These are phyloP conservation scores for Inosperma sp. DNA, from an alignment of 768 basidiomycete genomes.

Conservation along the genomic window DNA sequence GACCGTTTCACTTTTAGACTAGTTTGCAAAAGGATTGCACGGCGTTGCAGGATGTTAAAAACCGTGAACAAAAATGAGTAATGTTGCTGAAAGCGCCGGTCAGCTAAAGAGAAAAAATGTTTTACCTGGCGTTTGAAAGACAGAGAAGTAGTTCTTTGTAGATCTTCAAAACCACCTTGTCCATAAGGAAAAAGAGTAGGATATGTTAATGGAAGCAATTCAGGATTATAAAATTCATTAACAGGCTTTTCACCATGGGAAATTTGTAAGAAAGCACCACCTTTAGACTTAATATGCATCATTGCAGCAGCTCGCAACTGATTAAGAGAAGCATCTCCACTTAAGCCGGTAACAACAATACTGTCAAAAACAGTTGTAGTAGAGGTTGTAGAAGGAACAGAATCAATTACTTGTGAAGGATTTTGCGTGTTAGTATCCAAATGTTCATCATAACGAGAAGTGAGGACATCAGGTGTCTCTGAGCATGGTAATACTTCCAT, in stretches of 20 bases:
- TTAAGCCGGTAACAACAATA: slow-evolving; percentile 29
- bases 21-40: slow-evolving; percentile 29
- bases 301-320: slow-evolving; percentile 31
- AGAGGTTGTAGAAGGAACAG: no score
- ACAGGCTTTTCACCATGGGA: slow-evolving; percentile 24
- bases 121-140: slow-evolving; percentile 32
- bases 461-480: slow-evolving; percentile 7
- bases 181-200: slow-evolving; percentile 41
- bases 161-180: slow-evolving; percentile 37
- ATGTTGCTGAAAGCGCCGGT: slow-evolving; percentile 34
- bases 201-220: slow-evolving; percentile 34
- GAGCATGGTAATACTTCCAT: slow-evolving; percentile 17
- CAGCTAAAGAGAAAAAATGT: slow-evolving; percentile 29
- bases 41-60: slow-evolving; percentile 38
- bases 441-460: slow-evolving; percentile 11
- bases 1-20: slow-evolving; percentile 27
- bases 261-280: slow-evolving; percentile 24
- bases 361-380: slow-evolving; percentile 16
- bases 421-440: background rate
- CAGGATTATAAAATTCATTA: slow-evolving; percentile 33
- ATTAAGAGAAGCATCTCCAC: slow-evolving; percentile 18
- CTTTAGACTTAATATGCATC: slow-evolving; percentile 26
- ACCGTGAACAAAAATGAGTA: slow-evolving; percentile 36
- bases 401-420: background rate
- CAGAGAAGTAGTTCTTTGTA: slow-evolving; percentile 10